Evolutionary conservation across 2,329 filamentous ascomycete species (phyloP), one percentile per base, ranked within the genome.

Genomic region (Monosporascus sp.): DNA sequence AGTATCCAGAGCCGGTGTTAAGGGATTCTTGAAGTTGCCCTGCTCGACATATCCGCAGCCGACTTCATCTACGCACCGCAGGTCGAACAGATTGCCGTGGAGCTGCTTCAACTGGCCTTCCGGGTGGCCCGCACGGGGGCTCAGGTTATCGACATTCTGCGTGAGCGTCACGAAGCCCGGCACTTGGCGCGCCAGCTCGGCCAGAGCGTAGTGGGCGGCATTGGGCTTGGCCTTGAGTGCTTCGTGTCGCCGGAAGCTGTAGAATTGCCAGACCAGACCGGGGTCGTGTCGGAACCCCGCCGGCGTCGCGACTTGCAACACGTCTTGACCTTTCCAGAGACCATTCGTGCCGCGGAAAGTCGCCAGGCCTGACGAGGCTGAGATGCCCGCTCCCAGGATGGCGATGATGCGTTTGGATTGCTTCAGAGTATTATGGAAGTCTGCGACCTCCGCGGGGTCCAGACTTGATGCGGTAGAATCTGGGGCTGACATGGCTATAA

Each of bases 191-290:
- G 85, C 78, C 5, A 88, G 69, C 62, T 84, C 80, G 0, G 85
- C 84, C 11, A 88, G 72, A 3, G 85, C 85, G 58, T 80, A 79
- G 60, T 88, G 85, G 0, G 83, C 85, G 18, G 73, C 71, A 58
- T 88, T 89, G 0, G 85, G 85, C 49, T 80, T 71, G 4, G 78
- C 85, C 43, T 78, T 72, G 31, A 87, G 71, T 0, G 86, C 81
- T 79, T 84, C 85, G 60, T 86, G 84, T 37, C 85, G 72, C 41
- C 84, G 71, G 64, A 84, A 84, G 63, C 73, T 80, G 72, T 88
- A 88, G 66, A 88, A 88, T 59, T 87, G 84, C 86, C 86, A 88
- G n/a, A 88, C 84, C 4, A 88, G 71, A 3, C 75, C 82, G 1
- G 85, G 84, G 56, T 86, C 74, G 14, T 65, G 65, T 17, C 73